Evolutionary conservation across 108 stramenopile species (phyloP).

Genomic region (Seminavis robusta): DNA sequence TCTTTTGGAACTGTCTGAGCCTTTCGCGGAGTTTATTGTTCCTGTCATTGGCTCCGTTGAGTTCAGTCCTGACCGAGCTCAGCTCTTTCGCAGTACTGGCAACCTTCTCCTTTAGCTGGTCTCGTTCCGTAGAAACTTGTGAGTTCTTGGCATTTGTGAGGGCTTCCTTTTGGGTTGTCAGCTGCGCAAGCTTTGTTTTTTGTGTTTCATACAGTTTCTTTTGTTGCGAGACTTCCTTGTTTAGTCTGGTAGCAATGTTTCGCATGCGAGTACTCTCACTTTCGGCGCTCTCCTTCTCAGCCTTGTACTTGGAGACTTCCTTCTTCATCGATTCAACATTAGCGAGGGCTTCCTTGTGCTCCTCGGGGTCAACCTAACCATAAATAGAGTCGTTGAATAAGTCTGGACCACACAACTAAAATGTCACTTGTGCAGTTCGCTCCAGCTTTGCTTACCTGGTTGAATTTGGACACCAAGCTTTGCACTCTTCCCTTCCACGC

Average conservation of each 20-base stretch:
- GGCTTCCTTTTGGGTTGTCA: conserved; percentile 32
- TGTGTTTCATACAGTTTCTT: conserved; percentile 35
- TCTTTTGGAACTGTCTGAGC: conserved; percentile 43
- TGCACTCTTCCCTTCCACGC: conserved; percentile 85
- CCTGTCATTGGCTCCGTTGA: conserved; percentile 41
- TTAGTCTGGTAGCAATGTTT: conserved; percentile 50
- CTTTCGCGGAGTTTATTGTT: conserved; percentile 49
- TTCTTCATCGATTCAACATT: conserved; percentile 48
- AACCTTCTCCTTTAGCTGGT: conserved; percentile 34
- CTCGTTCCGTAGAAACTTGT: conserved; percentile 29
- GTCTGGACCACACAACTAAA: too few relatives aligned
- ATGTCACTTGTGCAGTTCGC: not conserved
- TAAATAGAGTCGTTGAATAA: too few relatives aligned
- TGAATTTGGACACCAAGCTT: conserved; percentile 80
- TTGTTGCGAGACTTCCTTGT: conserved; percentile 56
- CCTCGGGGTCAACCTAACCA: conserved; percentile 86
- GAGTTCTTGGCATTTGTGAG: conserved; percentile 14
- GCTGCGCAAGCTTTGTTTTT: conserved; percentile 29
- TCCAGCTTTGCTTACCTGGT: conserved; percentile 38
- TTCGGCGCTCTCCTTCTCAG: conserved; percentile 53
- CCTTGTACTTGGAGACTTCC: conserved; percentile 40
- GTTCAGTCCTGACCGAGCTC: conserved; percentile 33
- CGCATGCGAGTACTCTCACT: conserved; percentile 57
- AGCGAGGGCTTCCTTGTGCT: conserved; percentile 66
- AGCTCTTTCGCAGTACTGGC: conserved; percentile 26